Base-by-base conservation (phyloP, 1,284 basidiomycete genomes). In the Ustilago sp. region DNA sequence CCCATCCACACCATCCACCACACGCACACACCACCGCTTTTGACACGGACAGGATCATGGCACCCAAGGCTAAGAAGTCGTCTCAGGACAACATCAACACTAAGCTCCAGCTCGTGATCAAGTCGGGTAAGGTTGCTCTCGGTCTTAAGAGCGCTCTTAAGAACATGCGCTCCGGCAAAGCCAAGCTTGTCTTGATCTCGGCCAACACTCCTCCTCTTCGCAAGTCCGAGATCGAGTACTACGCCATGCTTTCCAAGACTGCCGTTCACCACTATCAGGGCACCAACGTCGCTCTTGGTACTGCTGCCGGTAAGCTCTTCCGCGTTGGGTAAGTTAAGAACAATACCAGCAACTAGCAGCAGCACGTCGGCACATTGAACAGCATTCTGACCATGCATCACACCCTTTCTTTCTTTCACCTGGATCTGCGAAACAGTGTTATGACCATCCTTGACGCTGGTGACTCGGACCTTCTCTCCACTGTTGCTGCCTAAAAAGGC, bases 161-260 rank as follows among this genome's bases (percentile, higher is more conserved):
- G 91, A 92, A 94, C 89, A 97, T 99, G 93, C 93, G 97, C 86
- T 93, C 89, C 83, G 96, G 97, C 88, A 98, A 98, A 91, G 97
- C 96, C 88, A 99, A 98, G 90, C 94, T 99, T 84, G 93, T 99
- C 86, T 90, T 99, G 87, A 98, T 99, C 87, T 95, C 96, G 86
- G 95, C 94, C 84, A 99, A 99, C 90, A 98, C 95, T 89, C 97
- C 96, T 69, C 97, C 97, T 77, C 91, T 99, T 80, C 94, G 97
- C 88, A 98, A 98, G 89, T 98, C 95, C 69, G 97, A 99, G 91
- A 90, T 99, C 77, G 97, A 99, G 90, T 99, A 99, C 91, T 99
- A 99, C 88, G 97, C 97, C 89, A 99, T 99, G 96, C 90, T 99
- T 84, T 89, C 82, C 73, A 98, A 98, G 90, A 98, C 95, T 70